Base-by-base conservation (phyloP, 2,329 filamentous ascomycete species). In the Cryphonectria nitschkei region DNA sequence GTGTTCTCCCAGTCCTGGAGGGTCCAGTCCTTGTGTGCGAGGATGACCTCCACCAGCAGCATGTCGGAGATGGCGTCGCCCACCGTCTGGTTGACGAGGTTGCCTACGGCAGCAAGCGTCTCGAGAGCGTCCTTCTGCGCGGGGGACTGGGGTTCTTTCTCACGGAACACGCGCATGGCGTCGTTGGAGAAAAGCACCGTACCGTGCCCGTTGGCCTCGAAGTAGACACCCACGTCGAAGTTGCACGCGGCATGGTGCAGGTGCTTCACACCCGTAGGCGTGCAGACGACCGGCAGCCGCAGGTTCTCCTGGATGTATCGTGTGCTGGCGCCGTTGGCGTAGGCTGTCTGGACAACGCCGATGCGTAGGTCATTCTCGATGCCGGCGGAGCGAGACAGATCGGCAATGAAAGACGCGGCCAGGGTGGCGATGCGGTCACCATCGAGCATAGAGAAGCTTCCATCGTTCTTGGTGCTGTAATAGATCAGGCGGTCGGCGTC, bases 41-140 rank as follows among this genome's bases (percentile, higher is more conserved):
- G 90, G 75, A 98, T 96, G 46, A 95, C 93, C 82, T 99, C 96
- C 54, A 98, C 95, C 78, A 99, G 90, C 62, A 99, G 89, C 88
- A 98, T 93, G 82, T 99, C 96, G 0, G 94, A 97, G 70, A 99
- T 88, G 63, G 96, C 96, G 79, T 99, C 96, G 68, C 96, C 96
- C 63, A 98, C 95, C 0, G 96, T 96, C 84, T 99, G 96, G 86
- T 99, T 99, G 85, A 99, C 97, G 74, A 99, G 88, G 76, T 98
- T 93, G 66, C 92, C 92, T 68, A 97, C 87, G 14, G 94, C 95
- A 68, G 89, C 87, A 0, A 99, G 90, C 11, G 91, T 94, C 69
- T 97, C 93, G 19, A 98, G 88, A 1, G 95, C 93, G 76, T 94
- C 92, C 79, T 95, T 93, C 81, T 98, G 95, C 8, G 93, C 95